Base-by-base conservation (phyloP, 371 early-diverging fungal genomes). In the Syncephalastrum sp. region DNA sequence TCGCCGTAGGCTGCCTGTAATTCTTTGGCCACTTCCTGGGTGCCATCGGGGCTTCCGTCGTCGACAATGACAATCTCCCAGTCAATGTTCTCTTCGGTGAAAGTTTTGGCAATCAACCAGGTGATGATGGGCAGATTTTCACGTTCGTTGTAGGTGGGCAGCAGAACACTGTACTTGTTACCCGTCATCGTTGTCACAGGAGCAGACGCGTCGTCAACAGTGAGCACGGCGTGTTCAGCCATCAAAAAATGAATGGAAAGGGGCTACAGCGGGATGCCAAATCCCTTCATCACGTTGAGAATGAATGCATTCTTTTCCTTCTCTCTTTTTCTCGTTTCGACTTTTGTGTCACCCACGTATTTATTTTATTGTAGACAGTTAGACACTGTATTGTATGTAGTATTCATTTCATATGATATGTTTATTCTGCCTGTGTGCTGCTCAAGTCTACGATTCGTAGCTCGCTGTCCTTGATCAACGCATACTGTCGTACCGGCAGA, bases 101-200 rank as follows among this genome's bases (percentile, higher is more conserved):
- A 95, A 3, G 90, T 88, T 71, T 91, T 91, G 29, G 87, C 87
- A 43, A 99, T 72, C 57, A 99, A 75, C 90, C 93, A 95, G 47
- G 89, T 79, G 65, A 99, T 94, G 62, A 96, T 91, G 43, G 94
- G 94, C 64, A 99, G 81, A 75, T 99, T 99, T 64, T 96, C 91
- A 58, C 94, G 88, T 76, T 99, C 99, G 69, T 99, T 99, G 81
- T 99, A 99, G 42, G 99, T 99, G 29, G 99, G 99, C 38, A 99
- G 77, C 42, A 98, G 85, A 12, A 98, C 95, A 13, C 94, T 92
- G 72, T 95, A 96, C 60, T 84, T 83, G 67, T 83, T 71, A 52
- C 59, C 59, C 12, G 74, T 66, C 71, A 72, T 72, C 19, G 45
- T 63, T 42, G 10, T 47, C n/a, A 33, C 42, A n/a, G 55, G 41